Base-by-base conservation (phyloP, 1,284 basidiomycete genomes). In the Apiotrichum siamense region DNA sequence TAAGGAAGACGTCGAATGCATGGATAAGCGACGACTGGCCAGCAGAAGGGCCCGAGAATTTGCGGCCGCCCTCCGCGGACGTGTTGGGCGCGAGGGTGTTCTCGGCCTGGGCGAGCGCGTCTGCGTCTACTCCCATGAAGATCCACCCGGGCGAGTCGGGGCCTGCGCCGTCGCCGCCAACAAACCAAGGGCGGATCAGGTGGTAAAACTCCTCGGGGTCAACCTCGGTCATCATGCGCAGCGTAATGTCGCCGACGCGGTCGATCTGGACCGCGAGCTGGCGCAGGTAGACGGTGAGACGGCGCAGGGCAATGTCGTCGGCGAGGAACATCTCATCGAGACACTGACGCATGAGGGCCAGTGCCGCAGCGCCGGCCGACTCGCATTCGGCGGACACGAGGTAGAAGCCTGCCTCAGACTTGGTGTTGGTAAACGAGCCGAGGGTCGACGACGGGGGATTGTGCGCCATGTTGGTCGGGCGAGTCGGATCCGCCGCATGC, bases 291-390 rank as follows among this genome's bases (percentile, higher is more conserved):
- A 74, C 63, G 0, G 86, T 82, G 62, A 94, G 86, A 45, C 90
- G 81, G 10, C 78, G 77, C 6, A 84, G 65, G 13, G 91, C 86
- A 20, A 88, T 81, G 36, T 78, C 78, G 69, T 97, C 93, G 23
- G 83, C 85, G 27, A 94, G 82, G 77, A 96, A 96, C 13, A 85
- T 80, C 72, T 97, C 93, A 77, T 97, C 91, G 78, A 97, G 84
- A 4, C 83, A 88, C 7, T 81, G 77, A 3, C 87, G 83, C 89
- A 97, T 96, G 52, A 96, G 77, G 21, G 83, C 80, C 7, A 97
- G 81, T 0, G 87, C 89, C 32, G 84, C 80, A 1, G 90, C 89
- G 7, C 91, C 93, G n/a, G 83, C 81, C 6, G 94, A 79, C 73
- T 97, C 94, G 67, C 94, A 90, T n/a, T 88, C 81, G 0, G 89